Evolutionary conservation across 345 rosid species (phyloP).

Genomic region (Raphanus sativus): DNA sequence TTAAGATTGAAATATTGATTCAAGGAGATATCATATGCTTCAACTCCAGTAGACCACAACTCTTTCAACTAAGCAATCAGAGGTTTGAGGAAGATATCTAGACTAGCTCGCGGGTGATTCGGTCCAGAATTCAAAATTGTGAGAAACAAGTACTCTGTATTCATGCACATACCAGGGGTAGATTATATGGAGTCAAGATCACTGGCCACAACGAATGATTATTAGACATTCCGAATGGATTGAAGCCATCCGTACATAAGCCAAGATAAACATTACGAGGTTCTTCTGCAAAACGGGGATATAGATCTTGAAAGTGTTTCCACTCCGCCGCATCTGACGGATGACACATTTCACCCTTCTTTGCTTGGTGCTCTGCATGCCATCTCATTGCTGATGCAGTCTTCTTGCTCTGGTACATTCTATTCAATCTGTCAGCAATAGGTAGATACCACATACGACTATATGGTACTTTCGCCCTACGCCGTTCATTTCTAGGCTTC

Average conservation of each 20-base stretch:
- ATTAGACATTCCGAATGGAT: neutral
- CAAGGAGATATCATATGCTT: neutral
- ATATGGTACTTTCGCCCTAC: neutral
- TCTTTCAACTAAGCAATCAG: neutral
- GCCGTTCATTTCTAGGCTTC: neutral
- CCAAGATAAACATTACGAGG: neutral
- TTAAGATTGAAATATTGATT: neutral
- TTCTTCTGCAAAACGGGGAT: neutral
- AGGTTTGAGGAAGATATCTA: neutral
- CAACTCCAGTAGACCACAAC: neutral
- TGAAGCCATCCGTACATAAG: neutral
- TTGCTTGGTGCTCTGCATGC: neutral
- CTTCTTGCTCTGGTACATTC: neutral
- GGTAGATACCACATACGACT: neutral
- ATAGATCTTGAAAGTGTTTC: neutral
- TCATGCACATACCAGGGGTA: neutral
- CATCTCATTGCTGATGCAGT: neutral
- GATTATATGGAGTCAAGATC: neutral
- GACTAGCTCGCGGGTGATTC: neutral
- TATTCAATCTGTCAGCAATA: neutral
- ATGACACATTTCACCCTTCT: neutral
- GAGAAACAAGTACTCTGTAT: neutral
- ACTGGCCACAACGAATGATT: neutral
- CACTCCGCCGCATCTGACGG: neutral
- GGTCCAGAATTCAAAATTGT: neutral